Percentiles rank a stretch among this genome's conserved stretches.
Conservation (phyloP, 495 filamentous ascomycete species). For the Penicillium chermesinum region DNA sequence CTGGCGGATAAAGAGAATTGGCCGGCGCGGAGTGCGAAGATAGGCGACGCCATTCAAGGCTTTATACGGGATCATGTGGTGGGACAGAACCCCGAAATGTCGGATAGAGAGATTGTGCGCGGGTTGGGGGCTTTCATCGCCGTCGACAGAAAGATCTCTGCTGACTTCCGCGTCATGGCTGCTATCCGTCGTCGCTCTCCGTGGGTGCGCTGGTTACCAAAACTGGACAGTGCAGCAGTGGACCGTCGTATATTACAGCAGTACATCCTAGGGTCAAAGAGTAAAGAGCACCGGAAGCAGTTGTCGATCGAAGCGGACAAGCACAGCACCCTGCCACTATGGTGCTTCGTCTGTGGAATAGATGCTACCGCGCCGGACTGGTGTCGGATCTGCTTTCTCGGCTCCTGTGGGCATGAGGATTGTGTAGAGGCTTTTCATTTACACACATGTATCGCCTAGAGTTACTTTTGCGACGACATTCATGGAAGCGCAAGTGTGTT, state of each 20-base stretch:
- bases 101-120: neutral
- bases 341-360: constrained; percentile 5
- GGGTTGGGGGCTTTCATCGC: constrained; percentile 6
- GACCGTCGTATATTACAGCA: neutral
- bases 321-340: constrained; percentile 3
- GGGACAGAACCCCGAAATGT: neutral
- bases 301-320: constrained; percentile 1
- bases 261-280: constrained; percentile 2
- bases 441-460: constrained; percentile 1
- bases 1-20: constrained; percentile 4
- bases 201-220: constrained; percentile 7
- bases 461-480: too few relatives aligned
- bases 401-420: constrained; percentile 1
- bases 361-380: constrained; percentile 1
- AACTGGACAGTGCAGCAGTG: constrained; percentile 3
- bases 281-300: neutral
- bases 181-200: constrained; percentile 2
- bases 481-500: neutral
- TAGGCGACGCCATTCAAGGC: constrained; percentile 1
- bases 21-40: constrained; percentile 7
- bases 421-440: neutral
- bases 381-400: constrained; percentile 7
- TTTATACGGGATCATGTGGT: constrained; percentile 1
- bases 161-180: constrained; percentile 3
- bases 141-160: neutral